Conservation (phyloP, 805 yeast species). For the Starmerella bombi region DNA sequence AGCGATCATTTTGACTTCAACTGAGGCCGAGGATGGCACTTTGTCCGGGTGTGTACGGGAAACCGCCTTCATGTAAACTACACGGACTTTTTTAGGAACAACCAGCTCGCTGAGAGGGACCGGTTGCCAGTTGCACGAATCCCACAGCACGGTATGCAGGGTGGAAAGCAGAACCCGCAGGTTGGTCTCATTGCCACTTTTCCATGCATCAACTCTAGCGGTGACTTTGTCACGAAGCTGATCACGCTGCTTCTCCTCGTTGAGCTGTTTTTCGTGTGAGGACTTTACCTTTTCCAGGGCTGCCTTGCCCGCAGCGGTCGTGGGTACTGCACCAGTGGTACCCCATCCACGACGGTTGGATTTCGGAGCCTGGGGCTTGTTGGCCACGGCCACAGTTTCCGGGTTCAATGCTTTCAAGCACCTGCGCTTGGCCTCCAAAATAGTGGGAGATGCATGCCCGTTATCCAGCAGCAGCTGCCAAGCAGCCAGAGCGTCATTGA, state of each 20-base stretch:
- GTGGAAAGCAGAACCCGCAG: slow-evolving; percentile 63
- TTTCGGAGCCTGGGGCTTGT: slow-evolving; percentile 9
- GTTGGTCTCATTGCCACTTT: slow-evolving; percentile 62
- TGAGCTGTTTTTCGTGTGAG: slow-evolving; percentile 34
- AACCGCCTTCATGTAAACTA: slow-evolving; percentile 69
- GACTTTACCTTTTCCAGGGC: slow-evolving; percentile 42
- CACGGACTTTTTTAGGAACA: slow-evolving; percentile 76
- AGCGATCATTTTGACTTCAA: slow-evolving; percentile 70
- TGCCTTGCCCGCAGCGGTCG: slow-evolving; percentile 28
- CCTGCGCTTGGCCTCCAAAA: slow-evolving; percentile 72
- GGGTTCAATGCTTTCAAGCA: slow-evolving; percentile 57
- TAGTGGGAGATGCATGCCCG: slow-evolving; percentile 50
- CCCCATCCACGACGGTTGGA: slow-evolving; percentile 20
- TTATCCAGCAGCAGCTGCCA: slow-evolving; percentile 53
- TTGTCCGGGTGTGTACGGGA: slow-evolving; percentile 79
- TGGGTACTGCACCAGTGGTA: slow-evolving; percentile 20
- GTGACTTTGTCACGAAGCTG: slow-evolving; percentile 52
- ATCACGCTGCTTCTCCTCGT: slow-evolving; percentile 45
- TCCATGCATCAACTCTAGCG: slow-evolving; percentile 47
- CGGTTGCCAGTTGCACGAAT: slow-evolving; percentile 50
- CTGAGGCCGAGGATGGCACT: slow-evolving; percentile 40
- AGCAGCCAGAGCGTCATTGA: slow-evolving; percentile 43
- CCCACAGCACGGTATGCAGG: slow-evolving; percentile 54
- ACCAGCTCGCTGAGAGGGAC: slow-evolving; percentile 65
- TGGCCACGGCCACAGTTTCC: slow-evolving; percentile 27